Conservation (phyloP, 1,139 yeast species). For the Debaryomyces robertsiae region DNA sequence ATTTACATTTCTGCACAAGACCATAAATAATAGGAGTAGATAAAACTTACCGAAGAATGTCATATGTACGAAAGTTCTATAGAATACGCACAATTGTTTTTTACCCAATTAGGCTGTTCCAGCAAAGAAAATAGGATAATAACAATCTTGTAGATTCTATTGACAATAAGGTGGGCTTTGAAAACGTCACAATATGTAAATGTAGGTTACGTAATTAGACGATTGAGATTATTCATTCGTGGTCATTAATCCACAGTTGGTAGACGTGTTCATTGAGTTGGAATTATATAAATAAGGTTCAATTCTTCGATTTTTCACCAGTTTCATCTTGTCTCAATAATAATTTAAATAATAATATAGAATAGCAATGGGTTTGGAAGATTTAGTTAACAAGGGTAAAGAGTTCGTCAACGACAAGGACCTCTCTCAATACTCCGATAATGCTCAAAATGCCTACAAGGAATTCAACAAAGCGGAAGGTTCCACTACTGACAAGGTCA, state of each 20-base stretch:
- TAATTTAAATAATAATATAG: conserved; percentile 1
- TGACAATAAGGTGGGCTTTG: neutral
- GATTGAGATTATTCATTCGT: neutral
- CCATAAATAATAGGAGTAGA: too few species aligned
- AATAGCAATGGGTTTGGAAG: conserved; percentile 28
- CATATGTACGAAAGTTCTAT: too few species aligned
- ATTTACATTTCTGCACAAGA: too few species aligned
- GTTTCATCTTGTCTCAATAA: neutral
- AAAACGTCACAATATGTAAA: neutral
- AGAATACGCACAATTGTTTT: neutral
- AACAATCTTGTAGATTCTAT: neutral
- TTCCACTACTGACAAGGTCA: conserved; percentile 35
- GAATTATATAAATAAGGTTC: neutral
- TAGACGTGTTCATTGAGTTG: neutral
- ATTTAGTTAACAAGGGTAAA: conserved; percentile 43
- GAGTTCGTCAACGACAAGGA: conserved; percentile 28
- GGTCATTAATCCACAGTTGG: neutral
- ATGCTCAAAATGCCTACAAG: conserved; percentile 35
- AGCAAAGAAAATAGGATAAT: neutral
- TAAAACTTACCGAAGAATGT: too few species aligned
- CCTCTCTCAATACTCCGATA: neutral
- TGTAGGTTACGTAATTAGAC: neutral
- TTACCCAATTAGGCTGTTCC: neutral
- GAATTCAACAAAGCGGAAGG: conserved; percentile 34
- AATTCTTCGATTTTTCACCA: neutral